Evolutionary conservation across 805 yeast species (phyloP).

Genomic region (Lipomyces spencermartinsiae): DNA sequence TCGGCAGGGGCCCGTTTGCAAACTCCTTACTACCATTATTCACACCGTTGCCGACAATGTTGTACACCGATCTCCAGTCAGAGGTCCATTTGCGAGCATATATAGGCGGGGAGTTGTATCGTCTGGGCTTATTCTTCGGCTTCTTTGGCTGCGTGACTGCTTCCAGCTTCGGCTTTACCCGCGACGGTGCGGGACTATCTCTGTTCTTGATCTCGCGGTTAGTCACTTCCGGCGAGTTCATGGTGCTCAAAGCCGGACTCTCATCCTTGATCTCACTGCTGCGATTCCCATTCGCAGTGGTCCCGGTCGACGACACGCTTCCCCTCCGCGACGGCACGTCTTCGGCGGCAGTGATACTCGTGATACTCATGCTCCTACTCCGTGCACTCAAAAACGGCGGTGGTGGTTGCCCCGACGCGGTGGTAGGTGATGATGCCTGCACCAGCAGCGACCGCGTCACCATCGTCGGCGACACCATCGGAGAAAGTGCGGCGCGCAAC

Average conservation of each 20-base stretch:
- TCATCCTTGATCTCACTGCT: conserved; percentile 2
- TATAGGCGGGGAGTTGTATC: conserved; percentile 71
- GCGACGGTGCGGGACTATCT: neutral
- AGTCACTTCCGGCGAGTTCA: neutral
- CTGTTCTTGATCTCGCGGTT: neutral
- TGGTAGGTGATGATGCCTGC: conserved; percentile 6
- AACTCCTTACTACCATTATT: neutral
- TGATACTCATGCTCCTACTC: conserved; percentile 32
- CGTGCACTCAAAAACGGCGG: conserved; percentile 15
- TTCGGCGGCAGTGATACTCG: conserved; percentile 21
- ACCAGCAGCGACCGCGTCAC: conserved; percentile 7
- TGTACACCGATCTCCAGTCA: conserved; percentile 34
- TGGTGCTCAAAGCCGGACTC: conserved; percentile 6
- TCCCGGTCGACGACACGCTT: conserved; percentile 15
- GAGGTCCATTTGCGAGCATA: conserved; percentile 83
- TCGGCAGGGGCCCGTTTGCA: neutral
- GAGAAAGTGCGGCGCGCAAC: conserved; percentile 12
- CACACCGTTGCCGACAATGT: neutral
- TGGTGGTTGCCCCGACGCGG: neutral
- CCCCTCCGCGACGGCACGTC: conserved; percentile 6
- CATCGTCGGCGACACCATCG: conserved; percentile 12
- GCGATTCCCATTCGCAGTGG: neutral
- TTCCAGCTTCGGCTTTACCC: neutral
- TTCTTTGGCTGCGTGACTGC: conserved; percentile 17
- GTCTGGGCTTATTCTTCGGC: conserved; percentile 56